These are phyloP conservation scores for Bipolaris oryzae DNA, from an alignment of 2,329 filamentous ascomycete species.

Conservation along the genomic window DNA sequence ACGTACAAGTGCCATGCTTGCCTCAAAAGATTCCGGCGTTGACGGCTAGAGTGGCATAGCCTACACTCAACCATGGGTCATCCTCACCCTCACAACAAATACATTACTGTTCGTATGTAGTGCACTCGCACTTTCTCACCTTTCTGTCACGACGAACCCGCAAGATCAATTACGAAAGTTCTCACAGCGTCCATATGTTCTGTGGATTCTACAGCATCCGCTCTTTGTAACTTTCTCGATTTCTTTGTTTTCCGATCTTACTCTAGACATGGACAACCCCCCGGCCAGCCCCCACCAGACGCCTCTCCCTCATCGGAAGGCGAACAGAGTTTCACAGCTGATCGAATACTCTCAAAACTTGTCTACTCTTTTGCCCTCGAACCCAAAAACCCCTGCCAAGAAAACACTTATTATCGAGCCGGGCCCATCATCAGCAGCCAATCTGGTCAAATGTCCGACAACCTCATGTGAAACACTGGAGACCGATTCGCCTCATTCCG, in stretches of 20 bases:
- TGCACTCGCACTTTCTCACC: not conserved
- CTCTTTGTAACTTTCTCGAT: not conserved
- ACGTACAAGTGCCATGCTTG: slow-evolving; percentile 18
- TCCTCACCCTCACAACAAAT: not conserved
- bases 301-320: not conserved
- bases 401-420: not conserved
- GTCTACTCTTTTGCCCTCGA: not conserved
- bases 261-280: not conserved
- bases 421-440: not conserved
- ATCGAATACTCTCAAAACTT: not conserved
- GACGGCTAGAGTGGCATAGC: slow-evolving; percentile 6
- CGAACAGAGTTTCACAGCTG: not conserved
- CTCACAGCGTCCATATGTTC: too few species aligned
- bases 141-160: not conserved
- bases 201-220: not conserved
- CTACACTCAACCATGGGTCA: not conserved
- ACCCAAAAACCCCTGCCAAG: not conserved
- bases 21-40: slow-evolving; percentile 19
- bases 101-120: not conserved
- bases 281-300: not conserved
- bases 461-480: not conserved
- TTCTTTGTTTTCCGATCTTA: not conserved
- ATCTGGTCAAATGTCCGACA: not conserved
- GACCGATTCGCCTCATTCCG: not conserved
- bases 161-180: not conserved